Evolutionary conservation across 306 rosid genomes (phyloP).

Genomic region (Herpetospermum pedunculosum): DNA sequence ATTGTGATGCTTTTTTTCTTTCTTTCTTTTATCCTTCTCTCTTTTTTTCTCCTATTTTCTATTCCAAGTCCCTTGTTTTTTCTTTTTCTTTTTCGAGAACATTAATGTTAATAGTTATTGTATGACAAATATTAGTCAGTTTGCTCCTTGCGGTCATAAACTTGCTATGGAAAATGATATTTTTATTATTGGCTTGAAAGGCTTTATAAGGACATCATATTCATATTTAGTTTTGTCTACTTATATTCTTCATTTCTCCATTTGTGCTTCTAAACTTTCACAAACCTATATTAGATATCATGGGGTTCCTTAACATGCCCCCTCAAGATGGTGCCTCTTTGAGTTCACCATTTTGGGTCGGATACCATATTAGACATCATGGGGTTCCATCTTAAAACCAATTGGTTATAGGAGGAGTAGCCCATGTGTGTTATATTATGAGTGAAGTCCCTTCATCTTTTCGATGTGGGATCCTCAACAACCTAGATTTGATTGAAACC

Average conservation of each 20-base stretch:
- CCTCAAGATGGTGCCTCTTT: no score
- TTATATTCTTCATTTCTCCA: neutral
- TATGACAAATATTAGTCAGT: slow-evolving; percentile 45
- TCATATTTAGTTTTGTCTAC: neutral
- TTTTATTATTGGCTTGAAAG: slow-evolving; percentile 29
- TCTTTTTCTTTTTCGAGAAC: slow-evolving; percentile 24
- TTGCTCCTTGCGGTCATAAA: slow-evolving; percentile 30
- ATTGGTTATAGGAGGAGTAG: no score
- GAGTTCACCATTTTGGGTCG: no score
- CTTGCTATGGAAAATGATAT: slow-evolving; percentile 24
- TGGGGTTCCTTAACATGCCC: no score
- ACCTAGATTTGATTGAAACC: neutral
- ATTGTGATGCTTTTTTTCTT: slow-evolving; percentile 47
- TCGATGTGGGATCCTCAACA: no score
- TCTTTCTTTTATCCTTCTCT: neutral
- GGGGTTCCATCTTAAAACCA: no score
- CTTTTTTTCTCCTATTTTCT: slow-evolving; percentile 4
- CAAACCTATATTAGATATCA: no score
- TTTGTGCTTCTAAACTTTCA: neutral
- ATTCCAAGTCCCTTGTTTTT: slow-evolving; percentile 20
- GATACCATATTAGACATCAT: no score
- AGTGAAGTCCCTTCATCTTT: no score
- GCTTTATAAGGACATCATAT: neutral
- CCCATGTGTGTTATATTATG: no score
- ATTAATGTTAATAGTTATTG: slow-evolving; percentile 57